A percentile compares a stretch with the other conserved stretches of the same genome.
Evolutionary conservation across 257 asterid species (phyloP).

Genomic region (Salvia rosmarinus): DNA sequence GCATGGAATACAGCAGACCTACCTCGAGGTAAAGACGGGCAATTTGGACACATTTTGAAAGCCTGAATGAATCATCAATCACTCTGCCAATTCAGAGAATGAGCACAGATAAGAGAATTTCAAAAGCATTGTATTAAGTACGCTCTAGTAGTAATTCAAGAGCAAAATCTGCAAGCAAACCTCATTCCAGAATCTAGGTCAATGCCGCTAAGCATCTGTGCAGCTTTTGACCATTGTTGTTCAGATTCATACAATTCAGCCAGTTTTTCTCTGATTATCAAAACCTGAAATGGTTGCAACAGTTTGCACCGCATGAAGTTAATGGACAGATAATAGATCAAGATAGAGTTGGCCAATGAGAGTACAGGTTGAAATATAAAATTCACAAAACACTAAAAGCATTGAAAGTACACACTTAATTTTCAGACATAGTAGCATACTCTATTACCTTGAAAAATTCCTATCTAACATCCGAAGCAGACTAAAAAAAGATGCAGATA

Average conservation of each 20-base stretch:
- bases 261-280: conserved; percentile 90
- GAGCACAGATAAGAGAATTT: conserved; percentile 16
- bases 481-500: too few species aligned
- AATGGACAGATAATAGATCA: conserved; percentile 15
- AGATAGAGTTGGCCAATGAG: conserved; percentile 18
- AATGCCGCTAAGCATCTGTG: conserved; percentile 99
- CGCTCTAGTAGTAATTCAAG: conserved; percentile 15
- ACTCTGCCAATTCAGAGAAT: conserved; percentile 57
- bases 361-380: conserved; percentile 2
- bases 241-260: conserved; percentile 94
- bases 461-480: neutral
- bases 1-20: conserved; percentile 17
- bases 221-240: conserved; percentile 95
- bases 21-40: conserved; percentile 98
- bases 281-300: conserved; percentile 54
- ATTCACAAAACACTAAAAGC: neutral
- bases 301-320: conserved; percentile 13
- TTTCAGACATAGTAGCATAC: neutral
- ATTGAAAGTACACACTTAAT: neutral
- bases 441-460: neutral
- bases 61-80: conserved; percentile 86
- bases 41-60: conserved; percentile 93
- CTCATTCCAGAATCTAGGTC: conserved; percentile 99
- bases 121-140: conserved; percentile 11
- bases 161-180: conserved; percentile 42